Evolutionary conservation across 2,329 filamentous ascomycete species (phyloP), one percentile per base, ranked within the genome.

Genomic region (Paecilomyces formosus): DNA sequence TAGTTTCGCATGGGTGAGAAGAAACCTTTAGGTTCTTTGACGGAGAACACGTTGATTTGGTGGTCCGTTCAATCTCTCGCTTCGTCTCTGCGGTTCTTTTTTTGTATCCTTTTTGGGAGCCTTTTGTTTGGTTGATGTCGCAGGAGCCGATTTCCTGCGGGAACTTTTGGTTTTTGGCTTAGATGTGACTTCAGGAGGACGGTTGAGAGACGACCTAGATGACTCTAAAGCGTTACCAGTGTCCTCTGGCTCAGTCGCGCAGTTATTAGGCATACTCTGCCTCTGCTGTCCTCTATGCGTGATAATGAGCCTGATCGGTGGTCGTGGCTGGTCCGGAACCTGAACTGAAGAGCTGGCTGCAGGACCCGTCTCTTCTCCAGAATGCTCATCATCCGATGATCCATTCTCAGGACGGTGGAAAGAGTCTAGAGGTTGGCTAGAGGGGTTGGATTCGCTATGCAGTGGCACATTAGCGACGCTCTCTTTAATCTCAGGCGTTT

Each of bases 61-160:
- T 9, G 54, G 54, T 30, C 54, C 54, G 49, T 55, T 55, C 31
- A 55, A 55, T 12, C 54, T 55, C 31, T 31, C 54, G 21, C 54
- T 55, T 55, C 54, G 31, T 45, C 54, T 55, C 26, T 11, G 15
- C n/a, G 30, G 22, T 39, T 33, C 54, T 12, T 11, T 55, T 21
- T 8, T 13, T 4, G 54, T 5, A 9, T 18, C 39, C 33, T 49
- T 55, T 22, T 55, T 39, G 33, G 54, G 4, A 11, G 54, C 54
- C 26, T 45, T 35, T 30, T 39, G 54, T 24, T 45, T 39, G 49
- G 54, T 30, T 22, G 31, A 26, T 18, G 35, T 18, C 39, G 18
- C 31, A 24, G 50, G 50, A 24, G 50, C 26, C 26, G 50, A 52
- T 24, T n/a, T 52, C 50, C 39, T 45, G 3, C 50, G 50, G 13